Percentiles rank a stretch among this genome's conserved stretches.
Evolutionary conservation across 2,329 filamentous ascomycete genomes (phyloP).

Genomic region (Pyrenochaeta sp.): DNA sequence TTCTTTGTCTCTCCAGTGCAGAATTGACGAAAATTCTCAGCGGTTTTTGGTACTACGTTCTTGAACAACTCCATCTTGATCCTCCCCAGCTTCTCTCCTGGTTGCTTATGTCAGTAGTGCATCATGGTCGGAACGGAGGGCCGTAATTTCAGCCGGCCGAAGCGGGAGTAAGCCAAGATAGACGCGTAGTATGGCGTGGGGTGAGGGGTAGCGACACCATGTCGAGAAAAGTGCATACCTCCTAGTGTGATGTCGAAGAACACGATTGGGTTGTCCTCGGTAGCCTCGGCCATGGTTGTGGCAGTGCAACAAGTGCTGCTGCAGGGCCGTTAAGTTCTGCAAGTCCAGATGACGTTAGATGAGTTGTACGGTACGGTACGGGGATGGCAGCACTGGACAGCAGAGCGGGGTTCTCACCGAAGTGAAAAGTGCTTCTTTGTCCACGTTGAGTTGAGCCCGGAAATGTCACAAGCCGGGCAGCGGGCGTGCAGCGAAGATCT

Average conservation of each 20-base stretch:
- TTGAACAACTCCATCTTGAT: conserved; percentile 74
- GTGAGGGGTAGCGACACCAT: conserved; percentile 14
- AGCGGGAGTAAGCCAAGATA: conserved; percentile 12
- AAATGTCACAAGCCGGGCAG: neutral
- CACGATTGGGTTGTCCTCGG: conserved; percentile 60
- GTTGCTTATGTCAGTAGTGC: conserved; percentile 30
- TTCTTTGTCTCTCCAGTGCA: conserved; percentile 94
- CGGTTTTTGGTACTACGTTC: conserved; percentile 83
- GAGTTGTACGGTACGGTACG: neutral
- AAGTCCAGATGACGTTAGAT: conserved; percentile 35
- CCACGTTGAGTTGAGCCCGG: neutral
- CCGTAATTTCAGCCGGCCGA: conserved; percentile 7
- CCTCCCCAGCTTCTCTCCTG: conserved; percentile 48
- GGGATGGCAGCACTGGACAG: conserved; percentile 11
- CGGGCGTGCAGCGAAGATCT: conserved; percentile 17
- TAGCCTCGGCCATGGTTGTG: conserved; percentile 46
- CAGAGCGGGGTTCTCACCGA: conserved; percentile 13
- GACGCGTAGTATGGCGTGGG: conserved; percentile 21
- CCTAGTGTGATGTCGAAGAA: conserved; percentile 84
- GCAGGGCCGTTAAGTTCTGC: neutral
- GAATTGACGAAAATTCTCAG: conserved; percentile 97
- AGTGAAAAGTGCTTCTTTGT: neutral
- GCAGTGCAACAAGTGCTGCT: conserved; percentile 30
- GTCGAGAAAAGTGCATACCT: conserved; percentile 60
- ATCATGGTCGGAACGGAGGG: conserved; percentile 3